These are phyloP conservation scores for Phytophthora cryptogea DNA, from an alignment of 352 stramenopile genomes.

Conservation along the genomic window DNA sequence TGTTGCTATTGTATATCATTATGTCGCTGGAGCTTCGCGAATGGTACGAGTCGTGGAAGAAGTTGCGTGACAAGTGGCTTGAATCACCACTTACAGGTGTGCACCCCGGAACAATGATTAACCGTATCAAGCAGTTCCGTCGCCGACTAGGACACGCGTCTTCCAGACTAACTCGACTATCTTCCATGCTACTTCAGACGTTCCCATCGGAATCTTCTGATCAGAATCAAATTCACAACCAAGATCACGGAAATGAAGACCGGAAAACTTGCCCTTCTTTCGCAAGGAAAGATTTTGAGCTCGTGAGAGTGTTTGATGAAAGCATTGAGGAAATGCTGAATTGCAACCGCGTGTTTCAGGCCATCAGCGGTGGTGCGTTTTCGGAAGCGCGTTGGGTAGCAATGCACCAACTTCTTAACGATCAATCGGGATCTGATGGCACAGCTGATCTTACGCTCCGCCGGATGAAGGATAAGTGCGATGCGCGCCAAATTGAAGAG, in stretches of 20 bases:
- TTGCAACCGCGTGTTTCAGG: conserved; percentile 57
- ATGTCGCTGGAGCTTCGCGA: conserved; percentile 58
- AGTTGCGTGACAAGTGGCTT: conserved; percentile 54
- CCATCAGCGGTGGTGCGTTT: conserved; percentile 45
- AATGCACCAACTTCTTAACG: conserved; percentile 27
- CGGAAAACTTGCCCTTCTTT: conserved; percentile 9
- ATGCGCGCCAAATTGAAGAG: conserved; percentile 12
- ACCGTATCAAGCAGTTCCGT: conserved; percentile 62
- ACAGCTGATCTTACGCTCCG: conserved; percentile 22
- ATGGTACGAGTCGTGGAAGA: conserved; percentile 59
- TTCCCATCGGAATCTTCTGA: conserved; percentile 12
- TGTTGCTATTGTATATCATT: conserved; percentile 57
- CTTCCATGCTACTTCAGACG: conserved; percentile 13
- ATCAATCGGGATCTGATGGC: neutral
- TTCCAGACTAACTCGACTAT: conserved; percentile 33
- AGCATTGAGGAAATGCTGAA: conserved; percentile 52
- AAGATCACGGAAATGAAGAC: conserved; percentile 6
- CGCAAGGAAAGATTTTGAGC: conserved; percentile 35
- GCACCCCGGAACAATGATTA: conserved; percentile 55
- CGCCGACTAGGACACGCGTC: conserved; percentile 49
- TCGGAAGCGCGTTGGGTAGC: conserved; percentile 43
- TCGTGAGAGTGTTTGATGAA: conserved; percentile 40
- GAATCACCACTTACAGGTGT: conserved; percentile 39
- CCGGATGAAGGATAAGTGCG: conserved; percentile 33
- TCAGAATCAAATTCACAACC: neutral